A percentile compares a stretch with the other conserved stretches of the same genome.
Evolutionary conservation across 1,139 yeast genomes (phyloP).

Genomic region (Debaryomyces robertsiae): DNA sequence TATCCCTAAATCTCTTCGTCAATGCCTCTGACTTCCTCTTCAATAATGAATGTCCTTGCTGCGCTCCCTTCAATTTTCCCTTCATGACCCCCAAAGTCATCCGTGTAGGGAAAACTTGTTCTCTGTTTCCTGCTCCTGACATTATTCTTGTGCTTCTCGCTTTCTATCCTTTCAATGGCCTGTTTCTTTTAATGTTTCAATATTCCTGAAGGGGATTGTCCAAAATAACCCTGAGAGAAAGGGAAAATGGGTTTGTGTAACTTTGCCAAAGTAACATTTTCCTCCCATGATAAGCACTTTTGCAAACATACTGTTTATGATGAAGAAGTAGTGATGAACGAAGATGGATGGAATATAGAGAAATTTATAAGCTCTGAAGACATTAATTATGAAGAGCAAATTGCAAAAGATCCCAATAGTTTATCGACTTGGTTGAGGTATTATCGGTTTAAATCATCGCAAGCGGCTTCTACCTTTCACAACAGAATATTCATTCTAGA

Average conservation of each 20-base stretch:
- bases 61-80: constrained; percentile 94
- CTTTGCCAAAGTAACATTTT: not conserved
- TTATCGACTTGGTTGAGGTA: constrained; percentile 58
- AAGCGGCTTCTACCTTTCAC: constrained; percentile 20
- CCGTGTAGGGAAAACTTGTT: constrained; percentile 92
- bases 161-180: constrained; percentile 6
- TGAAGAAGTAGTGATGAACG: constrained; percentile 1
- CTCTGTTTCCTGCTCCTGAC: constrained; percentile 63
- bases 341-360: constrained; percentile 17
- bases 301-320: not conserved
- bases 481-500: constrained; percentile 50
- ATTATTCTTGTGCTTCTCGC: constrained; percentile 20
- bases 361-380: constrained; percentile 33
- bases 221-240: constrained; percentile 3
- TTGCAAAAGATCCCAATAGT: constrained; percentile 47
- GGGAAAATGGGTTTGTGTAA: constrained; percentile 4
- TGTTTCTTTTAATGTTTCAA: not conserved
- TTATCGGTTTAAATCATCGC: constrained; percentile 32
- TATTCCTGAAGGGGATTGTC: constrained; percentile 1
- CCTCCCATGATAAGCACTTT: constrained; percentile 2
- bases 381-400: constrained; percentile 47
- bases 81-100: constrained; percentile 97
- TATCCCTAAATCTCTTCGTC: constrained; percentile 94
- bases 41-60: constrained; percentile 90
- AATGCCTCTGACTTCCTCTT: constrained; percentile 97